Base-by-base conservation (phyloP, 768 basidiomycete genomes). In the Rhizopogon sp. region DNA sequence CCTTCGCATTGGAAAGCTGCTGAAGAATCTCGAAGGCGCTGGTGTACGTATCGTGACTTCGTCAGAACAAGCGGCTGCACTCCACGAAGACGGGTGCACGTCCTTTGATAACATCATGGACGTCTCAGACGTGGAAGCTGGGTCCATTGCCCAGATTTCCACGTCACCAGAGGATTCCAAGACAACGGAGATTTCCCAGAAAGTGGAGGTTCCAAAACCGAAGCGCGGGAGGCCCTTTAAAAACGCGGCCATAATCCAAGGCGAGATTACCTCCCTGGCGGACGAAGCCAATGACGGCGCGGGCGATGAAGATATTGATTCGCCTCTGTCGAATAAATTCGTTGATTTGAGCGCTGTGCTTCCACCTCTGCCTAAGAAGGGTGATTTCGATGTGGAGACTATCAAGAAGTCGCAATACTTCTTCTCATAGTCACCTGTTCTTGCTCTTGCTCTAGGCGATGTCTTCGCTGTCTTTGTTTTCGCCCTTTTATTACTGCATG, bases 371-470 rank as follows among this genome's bases (percentile, higher is more conserved):
- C 96, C 96, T 0, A 66, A 81, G 70, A 92, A 90, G 74, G 96
- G 96, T 53, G 75, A 76, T 54, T 97, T 98, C 68, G 81, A 90
- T 60, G 92, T 98, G 58, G 76, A 82, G 62, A 77, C 76, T 57
- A 94, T 98, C 72, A 87, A 87, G 67, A 71, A 83, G 55, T 91
- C 88, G 42, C 77, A 79, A 39, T 98, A 98, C 72, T 98, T 98
- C 81, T 98, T 98, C 79, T 95, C 94, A 42, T 97, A 81, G 72
- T 60, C 41, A 31, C 43, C 50, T 35, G 39, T 39, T 16, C 6
- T 39, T 39, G 13, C 3, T 40, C 39, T 40, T 40, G 35, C 35
- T 40, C 16, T 14, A 20, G 31, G 45, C 33, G 14, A 37, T 11
- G 35, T 14, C 22, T 49, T 49, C 3, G 20, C 20, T 49, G 47